These are phyloP conservation scores for Euphrasia confusa DNA, from an alignment of 257 asterid species.

Conservation along the genomic window DNA sequence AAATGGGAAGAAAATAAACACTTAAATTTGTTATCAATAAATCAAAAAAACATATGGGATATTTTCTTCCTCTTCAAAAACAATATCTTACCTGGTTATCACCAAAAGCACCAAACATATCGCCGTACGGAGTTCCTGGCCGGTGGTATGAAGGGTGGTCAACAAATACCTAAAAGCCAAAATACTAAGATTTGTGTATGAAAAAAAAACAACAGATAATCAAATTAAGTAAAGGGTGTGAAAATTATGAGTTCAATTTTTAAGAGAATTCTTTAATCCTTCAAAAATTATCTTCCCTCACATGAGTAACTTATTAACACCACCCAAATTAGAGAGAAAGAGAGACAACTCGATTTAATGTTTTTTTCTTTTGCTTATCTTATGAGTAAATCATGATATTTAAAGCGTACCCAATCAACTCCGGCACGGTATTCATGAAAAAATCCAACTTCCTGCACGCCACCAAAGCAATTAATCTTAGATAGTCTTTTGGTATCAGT, in stretches of 20 bases:
- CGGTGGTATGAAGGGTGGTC: conserved; percentile 85
- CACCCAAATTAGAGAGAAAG: too few species aligned
- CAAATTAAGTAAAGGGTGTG: not conserved
- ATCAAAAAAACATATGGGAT: not conserved
- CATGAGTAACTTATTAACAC: too few species aligned
- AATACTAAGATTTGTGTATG: not conserved
- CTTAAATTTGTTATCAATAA: not conserved
- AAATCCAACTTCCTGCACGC: conserved; percentile 66
- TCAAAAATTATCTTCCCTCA: too few species aligned
- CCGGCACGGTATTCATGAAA: conserved; percentile 91
- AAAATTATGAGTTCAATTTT: too few species aligned
- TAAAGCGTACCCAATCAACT: conserved; percentile 81
- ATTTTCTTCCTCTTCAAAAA: conserved; percentile 6
- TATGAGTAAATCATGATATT: conserved; percentile 9
- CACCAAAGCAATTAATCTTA: conserved; percentile 66
- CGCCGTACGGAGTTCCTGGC: conserved; percentile 98
- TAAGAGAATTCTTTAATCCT: too few species aligned
- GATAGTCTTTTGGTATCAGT: conserved; percentile 42
- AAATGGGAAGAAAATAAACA: conserved; percentile 25
- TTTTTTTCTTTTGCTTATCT: too few species aligned
- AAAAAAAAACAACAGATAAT: not conserved
- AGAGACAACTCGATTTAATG: too few species aligned
- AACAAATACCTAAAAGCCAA: conserved; percentile 63
- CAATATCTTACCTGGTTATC: conserved; percentile 76
- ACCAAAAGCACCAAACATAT: conserved; percentile 82